Conservation (phyloP, 2,329 filamentous ascomycete species). For the Aureobasidium sp. region DNA sequence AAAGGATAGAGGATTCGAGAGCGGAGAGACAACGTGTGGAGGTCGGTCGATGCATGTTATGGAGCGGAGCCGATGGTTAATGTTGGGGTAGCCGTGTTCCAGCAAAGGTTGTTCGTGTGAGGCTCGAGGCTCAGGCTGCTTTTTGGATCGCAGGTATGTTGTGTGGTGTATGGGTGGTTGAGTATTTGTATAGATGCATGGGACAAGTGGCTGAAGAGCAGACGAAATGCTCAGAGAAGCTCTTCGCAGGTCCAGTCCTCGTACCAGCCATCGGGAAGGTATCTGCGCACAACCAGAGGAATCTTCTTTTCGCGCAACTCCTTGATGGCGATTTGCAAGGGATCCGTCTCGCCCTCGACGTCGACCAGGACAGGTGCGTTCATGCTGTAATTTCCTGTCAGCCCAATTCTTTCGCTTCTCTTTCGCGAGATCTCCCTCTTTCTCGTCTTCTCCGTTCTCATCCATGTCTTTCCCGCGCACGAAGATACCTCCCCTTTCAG, state of each 20-base stretch:
- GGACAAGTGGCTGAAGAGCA: not conserved
- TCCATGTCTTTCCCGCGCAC: not conserved
- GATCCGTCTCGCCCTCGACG: slow-evolving; percentile 94
- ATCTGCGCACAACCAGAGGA: slow-evolving; percentile 85
- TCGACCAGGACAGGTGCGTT: slow-evolving; percentile 96
- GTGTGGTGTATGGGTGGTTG: not conserved
- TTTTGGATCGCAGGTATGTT: not conserved
- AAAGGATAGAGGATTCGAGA: not conserved
- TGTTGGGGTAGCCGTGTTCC: too few relatives aligned
- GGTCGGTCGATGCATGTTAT: not conserved
- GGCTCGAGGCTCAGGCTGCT: not conserved
- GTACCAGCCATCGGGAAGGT: slow-evolving; percentile 96
- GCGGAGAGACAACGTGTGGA: not conserved
- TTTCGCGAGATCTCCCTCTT: too few relatives aligned
- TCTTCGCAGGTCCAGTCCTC: slow-evolving; percentile 99
- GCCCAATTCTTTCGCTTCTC: not conserved
- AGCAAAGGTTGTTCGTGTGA: too few relatives aligned
- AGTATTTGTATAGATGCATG: too few relatives aligned
- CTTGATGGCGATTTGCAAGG: slow-evolving; percentile 93
- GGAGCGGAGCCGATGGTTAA: not conserved
- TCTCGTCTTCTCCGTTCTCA: not conserved
- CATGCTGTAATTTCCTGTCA: slow-evolving; percentile 53
- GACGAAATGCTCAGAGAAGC: slow-evolving; percentile 47
- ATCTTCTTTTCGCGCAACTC: slow-evolving; percentile 98
- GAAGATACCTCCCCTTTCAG: not conserved